Evolutionary conservation across 2,329 filamentous ascomycete genomes (phyloP), one percentile per base, ranked within the genome.

Genomic region (Aspergillus awamori): DNA sequence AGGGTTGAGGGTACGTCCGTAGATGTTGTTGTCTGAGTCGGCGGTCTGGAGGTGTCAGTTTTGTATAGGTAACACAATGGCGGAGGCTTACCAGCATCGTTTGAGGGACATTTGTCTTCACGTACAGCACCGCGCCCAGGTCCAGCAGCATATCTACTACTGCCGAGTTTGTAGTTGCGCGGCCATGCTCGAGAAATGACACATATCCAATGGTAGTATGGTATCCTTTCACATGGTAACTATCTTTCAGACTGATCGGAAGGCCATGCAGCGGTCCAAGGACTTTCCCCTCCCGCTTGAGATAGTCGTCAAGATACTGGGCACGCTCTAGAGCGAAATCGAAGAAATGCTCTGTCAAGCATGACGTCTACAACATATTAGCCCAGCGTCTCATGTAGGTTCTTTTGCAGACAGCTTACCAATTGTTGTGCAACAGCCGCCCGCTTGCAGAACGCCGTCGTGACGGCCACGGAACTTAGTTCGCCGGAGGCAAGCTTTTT

Each of bases 201-300:
- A 65, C 57, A 38, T 65, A 68, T 3, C 69, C 70, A 8, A 72
- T 38, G 0, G 69, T 72, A 7, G 63, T 59, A 8, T 69, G 60
- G 17, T 66, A 15, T 0, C 69, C 70, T 36, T 70, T 58, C 4
- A 72, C 47, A 41, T 58, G 63, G 51, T 71, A 71, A 56, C 64
- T 66, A 38, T 74, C 75, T 57, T 77, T 80, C 20, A 80, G 43
- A 39, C 72, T 74, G 24, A 80, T 68, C 0, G 77, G 77, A 0
- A 79, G 61, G 0, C 77, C 77, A 60, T 80, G 78, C 2, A 80
- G 61, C 1, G 78, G 77, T 0, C 77, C 77, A 4, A 76, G 48
- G 0, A 72, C 66, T 38, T 67, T 71, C 8, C 70, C 70, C 22
- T 72, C 67, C 8, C 63, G 62, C 22, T 64, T 33, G 1, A 75